A percentile compares a stretch with the other conserved stretches of the same genome.
Conservation (phyloP, 2,329 filamentous ascomycete genomes). For the Ophiostoma pallidulum region DNA sequence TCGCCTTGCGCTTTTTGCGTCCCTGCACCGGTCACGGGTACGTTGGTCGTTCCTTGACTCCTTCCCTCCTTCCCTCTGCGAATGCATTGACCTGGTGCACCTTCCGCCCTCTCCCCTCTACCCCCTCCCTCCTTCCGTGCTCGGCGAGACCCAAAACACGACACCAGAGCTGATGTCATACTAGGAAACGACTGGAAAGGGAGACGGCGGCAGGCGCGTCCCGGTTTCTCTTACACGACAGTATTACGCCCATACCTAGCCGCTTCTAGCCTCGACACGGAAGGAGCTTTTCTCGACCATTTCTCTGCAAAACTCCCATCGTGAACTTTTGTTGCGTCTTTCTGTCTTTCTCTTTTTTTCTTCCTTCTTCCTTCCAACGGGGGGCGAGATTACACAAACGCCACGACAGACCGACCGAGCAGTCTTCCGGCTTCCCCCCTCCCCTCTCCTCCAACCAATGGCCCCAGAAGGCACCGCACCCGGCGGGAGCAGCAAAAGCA, state of each 20-base stretch:
- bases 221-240: neutral
- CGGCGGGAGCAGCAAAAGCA: neutral
- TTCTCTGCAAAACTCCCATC: neutral
- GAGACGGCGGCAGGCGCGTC: no score
- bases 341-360: neutral
- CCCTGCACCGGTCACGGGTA: no score
- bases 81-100: no score
- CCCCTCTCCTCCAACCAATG: neutral
- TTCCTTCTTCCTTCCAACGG: no score
- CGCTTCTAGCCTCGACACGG: constrained; percentile 5
- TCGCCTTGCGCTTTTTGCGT: no score
- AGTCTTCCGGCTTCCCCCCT: neutral
- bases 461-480: neutral
- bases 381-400: no score
- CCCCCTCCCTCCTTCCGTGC: neutral
- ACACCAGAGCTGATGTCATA: constrained; percentile 6
- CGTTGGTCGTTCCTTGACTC: no score
- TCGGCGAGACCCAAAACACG: neutral
- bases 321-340: no score
- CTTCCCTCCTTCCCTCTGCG: neutral
- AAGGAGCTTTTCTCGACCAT: neutral
- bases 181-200: no score
- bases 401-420: no score
- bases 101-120: no score
- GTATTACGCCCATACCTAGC: neutral